Conservation (phyloP, 352 stramenopile genomes). For the Pythium oligandrum region DNA sequence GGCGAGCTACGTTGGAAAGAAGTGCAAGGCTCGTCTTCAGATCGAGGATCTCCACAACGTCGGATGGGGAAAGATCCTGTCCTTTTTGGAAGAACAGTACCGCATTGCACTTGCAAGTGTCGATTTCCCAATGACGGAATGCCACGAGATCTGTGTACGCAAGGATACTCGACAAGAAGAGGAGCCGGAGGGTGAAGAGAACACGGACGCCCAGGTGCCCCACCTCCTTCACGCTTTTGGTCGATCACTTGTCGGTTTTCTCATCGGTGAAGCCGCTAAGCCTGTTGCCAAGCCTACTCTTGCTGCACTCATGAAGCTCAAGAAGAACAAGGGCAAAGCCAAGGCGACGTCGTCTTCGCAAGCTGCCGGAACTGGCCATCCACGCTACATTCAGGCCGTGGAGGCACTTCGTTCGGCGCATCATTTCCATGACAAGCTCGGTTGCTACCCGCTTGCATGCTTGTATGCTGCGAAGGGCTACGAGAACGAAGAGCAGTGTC, state of each 20-base stretch:
- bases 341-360: slow-evolving; percentile 6
- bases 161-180: slow-evolving; percentile 57
- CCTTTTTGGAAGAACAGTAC: slow-evolving; percentile 41
- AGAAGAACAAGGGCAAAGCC: slow-evolving; percentile 17
- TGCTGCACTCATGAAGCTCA: slow-evolving; percentile 21
- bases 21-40: slow-evolving; percentile 19
- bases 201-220: slow-evolving; percentile 56
- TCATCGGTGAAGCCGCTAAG: slow-evolving; percentile 16
- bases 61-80: slow-evolving; percentile 36
- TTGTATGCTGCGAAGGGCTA: slow-evolving; percentile 53
- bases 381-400: slow-evolving; percentile 43
- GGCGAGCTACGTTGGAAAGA: slow-evolving; percentile 55
- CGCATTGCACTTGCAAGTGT: slow-evolving; percentile 26
- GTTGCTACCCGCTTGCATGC: slow-evolving; percentile 66
- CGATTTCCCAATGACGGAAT: slow-evolving; percentile 53
- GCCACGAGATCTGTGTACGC: slow-evolving; percentile 56
- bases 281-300: slow-evolving; percentile 16
- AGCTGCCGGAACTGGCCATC: slow-evolving; percentile 15
- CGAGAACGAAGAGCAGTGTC: slow-evolving; percentile 66
- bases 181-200: slow-evolving; percentile 48
- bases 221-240: slow-evolving; percentile 64
- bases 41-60: slow-evolving; percentile 13
- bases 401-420: slow-evolving; percentile 64
- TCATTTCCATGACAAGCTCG: slow-evolving; percentile 81
- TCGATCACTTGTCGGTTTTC: slow-evolving; percentile 47